Conservation (phyloP, 169 alveolate species). For the Amoebophrya sp. region DNA sequence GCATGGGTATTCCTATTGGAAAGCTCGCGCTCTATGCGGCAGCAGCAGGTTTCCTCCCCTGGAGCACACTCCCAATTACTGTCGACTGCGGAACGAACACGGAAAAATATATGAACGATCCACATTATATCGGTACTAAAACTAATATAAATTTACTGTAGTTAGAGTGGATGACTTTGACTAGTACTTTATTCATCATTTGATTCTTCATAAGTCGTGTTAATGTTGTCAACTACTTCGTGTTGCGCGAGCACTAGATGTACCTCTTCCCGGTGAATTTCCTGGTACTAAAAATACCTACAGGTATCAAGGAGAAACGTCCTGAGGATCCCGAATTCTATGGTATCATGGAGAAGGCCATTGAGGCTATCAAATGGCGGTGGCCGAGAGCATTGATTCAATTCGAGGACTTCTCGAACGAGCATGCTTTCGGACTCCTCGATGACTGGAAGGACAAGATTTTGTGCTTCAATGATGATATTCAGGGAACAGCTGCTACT, state of each 20-base stretch:
- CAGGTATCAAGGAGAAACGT: conserved; percentile 46
- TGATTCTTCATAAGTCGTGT: too few species aligned
- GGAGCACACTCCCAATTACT: conserved; percentile 50
- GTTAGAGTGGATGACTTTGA: too few species aligned
- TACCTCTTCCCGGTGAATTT: too few species aligned
- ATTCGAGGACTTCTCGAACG: conserved; percentile 55
- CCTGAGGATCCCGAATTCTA: conserved; percentile 51
- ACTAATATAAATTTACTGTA: too few species aligned
- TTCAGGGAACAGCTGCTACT: conserved; percentile 57
- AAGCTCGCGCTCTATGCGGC: conserved; percentile 43
- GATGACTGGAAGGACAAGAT: conserved; percentile 38
- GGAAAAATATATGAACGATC: conserved; percentile 36
- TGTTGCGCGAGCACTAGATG: too few species aligned
- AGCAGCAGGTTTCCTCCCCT: conserved; percentile 55
- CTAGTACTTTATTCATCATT: too few species aligned
- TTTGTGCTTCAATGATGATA: conserved; percentile 56
- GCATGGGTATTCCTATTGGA: conserved; percentile 61
- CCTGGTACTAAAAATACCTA: too few species aligned
- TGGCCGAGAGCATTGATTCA: conserved; percentile 56
- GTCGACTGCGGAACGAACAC: conserved; percentile 55
- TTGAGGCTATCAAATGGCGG: conserved; percentile 44
- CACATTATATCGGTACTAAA: conserved; percentile 38
- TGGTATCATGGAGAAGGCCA: conserved; percentile 48
- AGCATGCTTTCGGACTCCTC: conserved; percentile 50
- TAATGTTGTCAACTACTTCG: too few species aligned